These are phyloP conservation scores for Leucoagaricus sp. DNA, from an alignment of 1,284 basidiomycete species.

Conservation along the genomic window DNA sequence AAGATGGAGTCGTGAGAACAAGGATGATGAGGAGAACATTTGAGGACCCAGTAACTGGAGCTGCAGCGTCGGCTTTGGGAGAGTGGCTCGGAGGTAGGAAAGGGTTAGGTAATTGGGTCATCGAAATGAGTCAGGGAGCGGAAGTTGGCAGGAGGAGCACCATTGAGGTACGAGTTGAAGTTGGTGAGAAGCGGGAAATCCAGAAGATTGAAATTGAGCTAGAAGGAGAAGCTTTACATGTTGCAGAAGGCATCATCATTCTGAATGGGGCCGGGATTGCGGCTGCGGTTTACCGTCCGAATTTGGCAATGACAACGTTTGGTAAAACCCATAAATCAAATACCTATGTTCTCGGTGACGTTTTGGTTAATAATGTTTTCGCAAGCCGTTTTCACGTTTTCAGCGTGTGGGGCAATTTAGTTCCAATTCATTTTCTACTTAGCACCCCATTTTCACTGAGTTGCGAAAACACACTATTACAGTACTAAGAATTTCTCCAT, in stretches of 20 bases:
- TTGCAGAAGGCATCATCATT: slow-evolving; percentile 23
- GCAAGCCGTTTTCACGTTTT: too few species aligned
- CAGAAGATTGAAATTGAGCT: slow-evolving; percentile 33
- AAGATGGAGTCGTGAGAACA: slow-evolving; percentile 34
- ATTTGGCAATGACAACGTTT: too few species aligned
- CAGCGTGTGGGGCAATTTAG: too few species aligned
- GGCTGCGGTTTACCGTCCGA: too few species aligned
- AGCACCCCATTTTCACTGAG: too few species aligned
- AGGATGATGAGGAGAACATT: slow-evolving; percentile 41
- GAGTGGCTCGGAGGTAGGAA: slow-evolving; percentile 38
- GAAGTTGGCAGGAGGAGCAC: slow-evolving; percentile 46
- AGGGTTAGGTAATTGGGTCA: slow-evolving; percentile 34
- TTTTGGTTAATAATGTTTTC: too few species aligned
- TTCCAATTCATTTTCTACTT: too few species aligned
- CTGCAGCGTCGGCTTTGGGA: slow-evolving; percentile 43
- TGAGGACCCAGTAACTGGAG: slow-evolving; percentile 48
- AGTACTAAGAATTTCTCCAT: too few species aligned
- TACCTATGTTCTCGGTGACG: too few species aligned
- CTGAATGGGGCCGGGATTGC: too few species aligned
- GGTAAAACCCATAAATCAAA: too few species aligned
- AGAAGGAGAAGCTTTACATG: slow-evolving; percentile 37
- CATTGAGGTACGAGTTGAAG: slow-evolving; percentile 31
- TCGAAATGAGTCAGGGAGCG: slow-evolving; percentile 41
- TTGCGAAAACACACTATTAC: too few species aligned
- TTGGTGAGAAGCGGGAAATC: slow-evolving; percentile 31